These are phyloP conservation scores for Pleodorina starrii DNA, from an alignment of 139 green algal genomes.

Conservation along the genomic window DNA sequence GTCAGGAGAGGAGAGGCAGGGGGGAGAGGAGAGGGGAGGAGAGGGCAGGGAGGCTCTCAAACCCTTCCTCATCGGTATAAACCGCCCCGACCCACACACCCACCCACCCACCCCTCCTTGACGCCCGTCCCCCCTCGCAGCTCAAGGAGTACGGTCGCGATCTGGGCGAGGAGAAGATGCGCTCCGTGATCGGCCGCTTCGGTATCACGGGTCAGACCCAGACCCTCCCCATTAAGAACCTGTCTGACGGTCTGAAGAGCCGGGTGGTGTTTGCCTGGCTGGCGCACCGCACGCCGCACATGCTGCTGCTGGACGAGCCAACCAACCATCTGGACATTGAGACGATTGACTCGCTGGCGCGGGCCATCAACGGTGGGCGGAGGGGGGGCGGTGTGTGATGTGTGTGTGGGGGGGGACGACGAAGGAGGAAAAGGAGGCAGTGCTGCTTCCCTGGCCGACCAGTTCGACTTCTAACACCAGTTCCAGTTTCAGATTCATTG, in stretches of 20 bases:
- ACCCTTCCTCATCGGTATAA: no score
- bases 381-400: not conserved
- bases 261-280: constrained; percentile 96
- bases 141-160: constrained; percentile 74
- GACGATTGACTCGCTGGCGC: constrained; percentile 95
- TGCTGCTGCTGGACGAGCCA: constrained; percentile 62
- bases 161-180: constrained; percentile 80
- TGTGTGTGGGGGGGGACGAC: not conserved
- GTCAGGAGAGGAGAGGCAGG: not conserved
- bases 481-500: no score
- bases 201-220: constrained; percentile 80
- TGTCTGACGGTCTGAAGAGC: constrained; percentile 93
- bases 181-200: constrained; percentile 80
- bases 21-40: not conserved
- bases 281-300: constrained; percentile 68
- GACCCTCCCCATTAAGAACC: constrained; percentile 84
- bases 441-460: no score
- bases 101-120: no score
- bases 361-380: constrained; percentile 87
- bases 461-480: no score
- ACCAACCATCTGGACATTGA: constrained; percentile 94
- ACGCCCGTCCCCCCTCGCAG: no score
- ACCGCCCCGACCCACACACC: no score
- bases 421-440: no score
- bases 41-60: no score